phyloP scores from a whole-genome alignment of 148 eudicot species.

The Heliamphora exappendiculata region DNA sequence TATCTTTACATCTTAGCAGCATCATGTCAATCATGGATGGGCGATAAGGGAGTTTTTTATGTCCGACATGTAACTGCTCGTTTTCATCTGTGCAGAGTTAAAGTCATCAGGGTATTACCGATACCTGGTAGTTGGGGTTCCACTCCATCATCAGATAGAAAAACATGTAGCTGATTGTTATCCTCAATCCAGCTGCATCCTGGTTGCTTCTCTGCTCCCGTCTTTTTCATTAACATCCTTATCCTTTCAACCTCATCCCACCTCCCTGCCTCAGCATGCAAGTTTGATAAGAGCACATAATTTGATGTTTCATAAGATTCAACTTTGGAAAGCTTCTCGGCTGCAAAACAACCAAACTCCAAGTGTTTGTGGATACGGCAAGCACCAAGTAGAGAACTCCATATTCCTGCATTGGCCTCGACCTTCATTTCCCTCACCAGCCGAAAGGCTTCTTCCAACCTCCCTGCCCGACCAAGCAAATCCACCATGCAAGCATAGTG shows the following conservation, averaged over 20 bases:
- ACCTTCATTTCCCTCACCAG: constrained; percentile 34
- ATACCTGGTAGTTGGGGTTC: not conserved
- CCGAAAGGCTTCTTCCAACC: constrained; percentile 46
- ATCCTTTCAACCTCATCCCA: constrained; percentile 66
- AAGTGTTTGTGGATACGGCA: constrained; percentile 60
- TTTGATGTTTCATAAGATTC: constrained; percentile 60
- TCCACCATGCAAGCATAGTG: constrained; percentile 76
- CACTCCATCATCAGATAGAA: not conserved
- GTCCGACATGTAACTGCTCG: no score
- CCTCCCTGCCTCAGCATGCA: constrained; percentile 60
- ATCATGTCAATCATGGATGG: no score
- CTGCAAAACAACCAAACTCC: constrained; percentile 59
- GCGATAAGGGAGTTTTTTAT: no score
- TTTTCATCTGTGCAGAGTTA: not conserved
- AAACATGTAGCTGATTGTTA: constrained; percentile 2
- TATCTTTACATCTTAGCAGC: no score
- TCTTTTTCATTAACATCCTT: constrained; percentile 54
- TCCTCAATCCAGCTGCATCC: constrained; percentile 68
- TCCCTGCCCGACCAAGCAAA: constrained; percentile 71
- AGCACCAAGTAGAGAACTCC: constrained; percentile 78
- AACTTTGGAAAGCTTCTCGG: constrained; percentile 47
- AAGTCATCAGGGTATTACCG: not conserved
- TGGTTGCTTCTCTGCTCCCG: constrained; percentile 52
- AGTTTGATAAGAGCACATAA: constrained; percentile 69
- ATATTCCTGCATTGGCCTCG: constrained; percentile 44